These are phyloP conservation scores for Leccinum disarticulatum DNA, from an alignment of 768 basidiomycete species.

Conservation along the genomic window DNA sequence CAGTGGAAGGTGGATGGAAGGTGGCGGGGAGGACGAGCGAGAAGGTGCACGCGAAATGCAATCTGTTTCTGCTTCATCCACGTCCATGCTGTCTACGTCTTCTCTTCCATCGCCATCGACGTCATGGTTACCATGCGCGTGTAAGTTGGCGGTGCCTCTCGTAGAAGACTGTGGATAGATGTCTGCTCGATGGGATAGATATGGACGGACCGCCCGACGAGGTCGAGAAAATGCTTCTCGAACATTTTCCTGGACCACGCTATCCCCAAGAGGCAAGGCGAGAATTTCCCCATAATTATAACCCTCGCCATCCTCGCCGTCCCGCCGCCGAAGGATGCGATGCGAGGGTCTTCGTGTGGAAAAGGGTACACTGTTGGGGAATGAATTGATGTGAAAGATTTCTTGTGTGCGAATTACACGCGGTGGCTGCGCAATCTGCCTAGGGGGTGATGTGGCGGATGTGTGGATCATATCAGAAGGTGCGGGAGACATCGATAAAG, in stretches of 20 bases:
- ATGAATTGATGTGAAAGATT: slow-evolving; percentile 44
- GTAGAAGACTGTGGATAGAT: slow-evolving; percentile 21
- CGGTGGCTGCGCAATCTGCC: slow-evolving; percentile 24
- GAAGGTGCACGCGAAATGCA: slow-evolving; percentile 54
- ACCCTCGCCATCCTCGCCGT: slow-evolving; percentile 35
- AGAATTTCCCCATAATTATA: slow-evolving; percentile 45
- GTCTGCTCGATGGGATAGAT: slow-evolving; percentile 27
- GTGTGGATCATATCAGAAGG: slow-evolving; percentile 11
- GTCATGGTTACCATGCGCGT: slow-evolving; percentile 21
- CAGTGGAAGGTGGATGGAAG: slow-evolving; percentile 32
- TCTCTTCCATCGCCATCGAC: slow-evolving; percentile 30
- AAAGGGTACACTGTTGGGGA: slow-evolving; percentile 12
- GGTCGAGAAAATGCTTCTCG: slow-evolving; percentile 52
- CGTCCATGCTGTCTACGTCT: slow-evolving; percentile 48
- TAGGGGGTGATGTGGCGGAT: slow-evolving; percentile 12
- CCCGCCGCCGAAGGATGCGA: slow-evolving; percentile 20
- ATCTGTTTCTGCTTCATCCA: slow-evolving; percentile 50
- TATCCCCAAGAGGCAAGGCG: slow-evolving; percentile 58
- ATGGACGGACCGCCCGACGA: slow-evolving; percentile 45
- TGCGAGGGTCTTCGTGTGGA: slow-evolving; percentile 23
- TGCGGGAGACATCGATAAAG: slow-evolving; percentile 11
- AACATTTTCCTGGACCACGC: slow-evolving; percentile 54
- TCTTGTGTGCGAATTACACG: slow-evolving; percentile 53
- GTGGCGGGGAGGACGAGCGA: slow-evolving; percentile 48
- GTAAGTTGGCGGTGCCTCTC: slow-evolving; percentile 16